Evolutionary conservation across 495 filamentous ascomycete species (phyloP).

Genomic region (Xylaria telfairii): DNA sequence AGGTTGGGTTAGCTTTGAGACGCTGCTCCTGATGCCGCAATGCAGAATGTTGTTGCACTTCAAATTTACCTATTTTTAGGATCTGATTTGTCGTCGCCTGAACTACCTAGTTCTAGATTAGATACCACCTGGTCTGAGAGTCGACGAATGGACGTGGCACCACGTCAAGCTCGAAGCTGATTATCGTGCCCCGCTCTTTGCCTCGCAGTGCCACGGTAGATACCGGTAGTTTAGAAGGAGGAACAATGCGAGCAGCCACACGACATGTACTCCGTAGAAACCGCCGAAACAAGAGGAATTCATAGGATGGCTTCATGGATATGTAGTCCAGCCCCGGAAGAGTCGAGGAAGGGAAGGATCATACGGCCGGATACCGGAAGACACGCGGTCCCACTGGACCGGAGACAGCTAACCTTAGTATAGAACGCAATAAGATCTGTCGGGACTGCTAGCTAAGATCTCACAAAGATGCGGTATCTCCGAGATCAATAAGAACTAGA

Average conservation of each 20-base stretch:
- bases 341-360: background rate
- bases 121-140: background rate
- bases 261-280: background rate
- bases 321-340: background rate
- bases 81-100: background rate
- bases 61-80: background rate
- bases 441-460: background rate
- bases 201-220: background rate
- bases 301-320: background rate
- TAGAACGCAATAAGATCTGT: background rate
- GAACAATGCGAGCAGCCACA: conserved; percentile 2
- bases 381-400: background rate
- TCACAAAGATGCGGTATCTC: background rate
- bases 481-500: background rate
- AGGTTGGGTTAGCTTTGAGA: background rate
- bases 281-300: background rate
- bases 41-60: background rate
- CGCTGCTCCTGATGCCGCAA: background rate
- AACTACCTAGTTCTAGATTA: too few species aligned
- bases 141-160: conserved; percentile 7
- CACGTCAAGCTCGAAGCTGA: conserved; percentile 9
- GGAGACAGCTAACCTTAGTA: background rate
- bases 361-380: conserved; percentile 18
- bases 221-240: background rate
- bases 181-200: conserved; percentile 25